These are phyloP conservation scores for Malania oleifera DNA, from an alignment of 164 flowering plant genomes.

Conservation along the genomic window DNA sequence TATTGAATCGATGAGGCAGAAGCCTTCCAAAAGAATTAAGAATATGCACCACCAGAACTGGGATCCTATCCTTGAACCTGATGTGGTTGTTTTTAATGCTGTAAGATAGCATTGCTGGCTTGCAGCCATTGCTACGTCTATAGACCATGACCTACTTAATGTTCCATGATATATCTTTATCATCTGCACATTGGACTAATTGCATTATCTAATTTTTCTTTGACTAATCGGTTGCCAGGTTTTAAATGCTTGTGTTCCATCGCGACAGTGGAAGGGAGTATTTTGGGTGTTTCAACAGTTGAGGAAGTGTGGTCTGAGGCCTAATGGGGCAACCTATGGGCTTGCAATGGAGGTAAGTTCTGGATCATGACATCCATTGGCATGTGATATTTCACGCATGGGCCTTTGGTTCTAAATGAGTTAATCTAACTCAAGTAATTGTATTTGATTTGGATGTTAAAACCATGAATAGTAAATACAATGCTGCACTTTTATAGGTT, in stretches of 20 bases:
- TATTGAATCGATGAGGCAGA: conserved; percentile 73
- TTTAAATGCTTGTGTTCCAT: conserved; percentile 81
- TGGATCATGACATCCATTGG: conserved; percentile 2
- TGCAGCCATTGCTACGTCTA: no score
- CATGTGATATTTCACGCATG: not conserved
- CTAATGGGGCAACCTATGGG: conserved; percentile 89
- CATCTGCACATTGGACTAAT: conserved; percentile 3
- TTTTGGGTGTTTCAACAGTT: conserved; percentile 87
- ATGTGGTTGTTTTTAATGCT: conserved; percentile 84
- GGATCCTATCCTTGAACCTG: conserved; percentile 89
- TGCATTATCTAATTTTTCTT: conserved; percentile 4
- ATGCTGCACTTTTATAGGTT: not conserved
- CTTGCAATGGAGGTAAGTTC: conserved; percentile 94
- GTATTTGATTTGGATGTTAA: not conserved
- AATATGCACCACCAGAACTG: conserved; percentile 55
- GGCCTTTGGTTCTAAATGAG: not conserved
- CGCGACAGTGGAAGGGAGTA: conserved; percentile 84
- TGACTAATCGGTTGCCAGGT: conserved; percentile 38
- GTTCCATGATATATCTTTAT: not conserved
- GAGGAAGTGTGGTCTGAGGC: conserved; percentile 62
- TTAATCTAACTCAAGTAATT: not conserved
- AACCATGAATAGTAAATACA: not conserved
- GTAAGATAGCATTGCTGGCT: conserved; percentile 49
- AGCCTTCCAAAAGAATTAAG: conserved; percentile 45
- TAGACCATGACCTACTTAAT: not conserved